These are phyloP conservation scores for Rhododendron henanense DNA, from an alignment of 148 eudicot species.

Conservation along the genomic window DNA sequence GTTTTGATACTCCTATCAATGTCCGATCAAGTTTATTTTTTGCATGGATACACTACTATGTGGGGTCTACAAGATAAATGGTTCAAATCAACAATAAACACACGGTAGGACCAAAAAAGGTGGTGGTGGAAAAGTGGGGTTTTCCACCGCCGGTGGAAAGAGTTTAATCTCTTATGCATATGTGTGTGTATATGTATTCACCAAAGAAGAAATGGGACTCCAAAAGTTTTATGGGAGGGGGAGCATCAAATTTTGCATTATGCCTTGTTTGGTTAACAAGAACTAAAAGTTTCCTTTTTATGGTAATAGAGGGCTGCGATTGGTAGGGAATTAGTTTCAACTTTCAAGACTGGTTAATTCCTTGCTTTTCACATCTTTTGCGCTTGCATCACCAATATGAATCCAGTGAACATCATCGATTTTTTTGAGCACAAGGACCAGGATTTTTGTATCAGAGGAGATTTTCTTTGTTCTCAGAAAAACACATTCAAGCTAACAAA, in stretches of 20 bases:
- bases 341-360: background rate
- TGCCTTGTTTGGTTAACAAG: background rate
- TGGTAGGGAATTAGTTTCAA: background rate
- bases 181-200: background rate
- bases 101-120: too few species aligned
- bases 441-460: background rate
- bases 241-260: background rate
- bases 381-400: background rate
- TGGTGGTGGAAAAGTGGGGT: too few species aligned
- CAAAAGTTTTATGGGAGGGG: background rate
- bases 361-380: background rate
- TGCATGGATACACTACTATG: too few species aligned
- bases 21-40: too few species aligned
- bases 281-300: background rate
- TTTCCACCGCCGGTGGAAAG: too few species aligned
- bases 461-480: background rate
- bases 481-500: slow-evolving; percentile 1
- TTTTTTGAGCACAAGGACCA: background rate
- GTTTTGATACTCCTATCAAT: too few species aligned
- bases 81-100: too few species aligned
- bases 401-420: background rate
- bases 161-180: too few species aligned
- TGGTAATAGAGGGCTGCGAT: background rate
- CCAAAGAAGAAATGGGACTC: background rate
- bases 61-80: too few species aligned